phyloP scores from a whole-genome alignment of 1,284 basidiomycete genomes.

The Agroathelia rolfsii region DNA sequence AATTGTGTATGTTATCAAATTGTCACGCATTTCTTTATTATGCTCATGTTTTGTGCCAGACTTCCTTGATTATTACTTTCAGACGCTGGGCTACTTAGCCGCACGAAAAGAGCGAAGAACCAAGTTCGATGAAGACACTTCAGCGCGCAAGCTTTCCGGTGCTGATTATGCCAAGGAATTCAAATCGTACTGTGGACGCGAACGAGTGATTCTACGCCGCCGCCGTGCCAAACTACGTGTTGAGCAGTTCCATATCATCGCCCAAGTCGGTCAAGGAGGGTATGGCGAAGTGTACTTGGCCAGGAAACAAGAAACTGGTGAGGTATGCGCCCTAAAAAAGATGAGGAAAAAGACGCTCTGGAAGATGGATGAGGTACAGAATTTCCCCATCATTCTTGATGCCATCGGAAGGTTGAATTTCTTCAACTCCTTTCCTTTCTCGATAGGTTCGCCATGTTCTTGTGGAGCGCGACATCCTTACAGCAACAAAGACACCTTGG shows the following conservation, averaged over 20 bases:
- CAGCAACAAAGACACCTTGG: constrained; percentile 93
- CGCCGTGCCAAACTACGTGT: constrained; percentile 80
- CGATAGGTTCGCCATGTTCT: constrained; percentile 82
- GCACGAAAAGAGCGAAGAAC: constrained; percentile 74
- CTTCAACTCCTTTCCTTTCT: constrained; percentile 5
- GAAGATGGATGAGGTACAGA: constrained; percentile 89
- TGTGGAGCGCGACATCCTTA: constrained; percentile 93
- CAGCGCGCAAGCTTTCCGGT: constrained; percentile 51
- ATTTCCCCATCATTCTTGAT: background rate
- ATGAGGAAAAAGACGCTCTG: constrained; percentile 88
- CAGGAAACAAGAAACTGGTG: constrained; percentile 83
- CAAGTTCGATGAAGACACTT: constrained; percentile 78
- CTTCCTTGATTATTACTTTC: constrained; percentile 93
- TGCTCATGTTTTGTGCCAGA: constrained; percentile 35
- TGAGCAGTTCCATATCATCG: constrained; percentile 91
- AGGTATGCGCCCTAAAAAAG: constrained; percentile 93
- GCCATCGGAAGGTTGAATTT: constrained; percentile 9
- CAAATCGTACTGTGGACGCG: constrained; percentile 84
- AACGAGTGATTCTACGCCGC: constrained; percentile 83
- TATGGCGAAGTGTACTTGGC: constrained; percentile 95
- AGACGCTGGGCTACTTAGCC: constrained; percentile 80
- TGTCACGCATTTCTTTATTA: constrained; percentile 7
- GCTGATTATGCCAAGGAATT: constrained; percentile 72
- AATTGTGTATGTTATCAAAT: constrained; percentile 63
- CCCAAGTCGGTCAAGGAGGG: constrained; percentile 93